Evolutionary conservation across 2,329 filamentous ascomycete genomes (phyloP).

Genomic region (Thielaviopsis musarum): DNA sequence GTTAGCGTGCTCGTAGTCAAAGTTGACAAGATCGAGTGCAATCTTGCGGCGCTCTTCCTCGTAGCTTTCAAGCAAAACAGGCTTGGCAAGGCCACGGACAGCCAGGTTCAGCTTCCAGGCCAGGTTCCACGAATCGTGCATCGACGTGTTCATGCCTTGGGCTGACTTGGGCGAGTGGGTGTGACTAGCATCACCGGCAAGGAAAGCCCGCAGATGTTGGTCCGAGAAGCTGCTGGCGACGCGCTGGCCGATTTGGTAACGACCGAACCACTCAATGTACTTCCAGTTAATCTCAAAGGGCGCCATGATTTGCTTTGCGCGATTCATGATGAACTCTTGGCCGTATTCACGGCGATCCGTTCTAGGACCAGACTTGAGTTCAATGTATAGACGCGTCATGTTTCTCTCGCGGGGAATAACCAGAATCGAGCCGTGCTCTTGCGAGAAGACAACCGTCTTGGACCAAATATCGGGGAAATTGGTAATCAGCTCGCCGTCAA

Average conservation of each 20-base stretch:
- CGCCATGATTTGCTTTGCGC: slow-evolving; percentile 42
- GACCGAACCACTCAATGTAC: slow-evolving; percentile 53
- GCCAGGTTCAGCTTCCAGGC: slow-evolving; percentile 34
- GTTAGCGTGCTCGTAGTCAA: slow-evolving; percentile 40
- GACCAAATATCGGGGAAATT: slow-evolving; percentile 63
- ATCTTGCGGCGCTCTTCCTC: slow-evolving; percentile 46
- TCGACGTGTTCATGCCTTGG: slow-evolving; percentile 48
- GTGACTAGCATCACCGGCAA: slow-evolving; percentile 54
- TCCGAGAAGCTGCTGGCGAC: slow-evolving; percentile 54
- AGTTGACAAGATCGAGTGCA: slow-evolving; percentile 40
- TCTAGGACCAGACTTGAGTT: slow-evolving; percentile 31
- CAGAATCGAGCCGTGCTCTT: slow-evolving; percentile 51
- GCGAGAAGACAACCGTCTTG: slow-evolving; percentile 52
- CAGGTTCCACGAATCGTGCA: slow-evolving; percentile 46
- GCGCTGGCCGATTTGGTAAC: slow-evolving; percentile 54
- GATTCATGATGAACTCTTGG: slow-evolving; percentile 54
- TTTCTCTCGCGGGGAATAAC: slow-evolving; percentile 58
- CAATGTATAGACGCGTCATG: slow-evolving; percentile 47
- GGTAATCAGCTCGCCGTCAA: slow-evolving; percentile 54
- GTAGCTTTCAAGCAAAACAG: slow-evolving; percentile 41
- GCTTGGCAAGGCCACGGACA: slow-evolving; percentile 38
- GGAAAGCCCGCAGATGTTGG: slow-evolving; percentile 43
- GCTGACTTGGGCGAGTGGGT: slow-evolving; percentile 58
- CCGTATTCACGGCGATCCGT: slow-evolving; percentile 27
- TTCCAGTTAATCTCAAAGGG: slow-evolving; percentile 41